phyloP scores from a whole-genome alignment of 768 basidiomycete species.

The Lyophyllum atratum region DNA sequence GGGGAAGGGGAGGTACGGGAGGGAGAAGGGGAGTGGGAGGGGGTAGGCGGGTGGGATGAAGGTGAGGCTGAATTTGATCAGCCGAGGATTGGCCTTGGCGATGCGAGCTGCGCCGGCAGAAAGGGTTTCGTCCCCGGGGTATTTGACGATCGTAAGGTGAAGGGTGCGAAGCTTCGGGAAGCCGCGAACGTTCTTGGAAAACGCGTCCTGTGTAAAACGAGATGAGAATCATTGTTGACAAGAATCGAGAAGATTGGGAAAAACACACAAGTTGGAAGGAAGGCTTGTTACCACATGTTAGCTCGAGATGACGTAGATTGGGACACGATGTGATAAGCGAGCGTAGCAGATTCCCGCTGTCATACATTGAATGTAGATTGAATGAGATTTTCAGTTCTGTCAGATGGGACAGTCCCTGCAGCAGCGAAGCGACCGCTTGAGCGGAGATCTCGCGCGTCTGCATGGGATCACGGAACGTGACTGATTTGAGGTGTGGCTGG shows the following conservation, averaged over 20 bases:
- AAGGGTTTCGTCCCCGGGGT: conserved; percentile 64
- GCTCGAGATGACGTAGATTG: conserved; percentile 58
- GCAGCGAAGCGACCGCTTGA: conserved; percentile 57
- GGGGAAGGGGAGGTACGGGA: conserved; percentile 43
- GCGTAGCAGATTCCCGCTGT: conserved; percentile 69
- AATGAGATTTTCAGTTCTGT: conserved; percentile 65
- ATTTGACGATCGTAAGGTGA: conserved; percentile 64
- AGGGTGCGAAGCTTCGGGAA: conserved; percentile 67
- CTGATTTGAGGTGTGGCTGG: conserved; percentile 49
- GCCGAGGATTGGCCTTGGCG: conserved; percentile 65
- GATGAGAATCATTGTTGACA: not conserved
- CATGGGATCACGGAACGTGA: conserved; percentile 67
- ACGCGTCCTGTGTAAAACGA: conserved; percentile 45
- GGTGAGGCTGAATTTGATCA: conserved; percentile 62
- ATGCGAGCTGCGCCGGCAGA: conserved; percentile 60
- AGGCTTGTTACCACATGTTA: conserved; percentile 68
- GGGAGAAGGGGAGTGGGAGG: conserved; percentile 47
- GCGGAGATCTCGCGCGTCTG: conserved; percentile 69
- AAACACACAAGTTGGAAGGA: conserved; percentile 69
- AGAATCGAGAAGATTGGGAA: not conserved
- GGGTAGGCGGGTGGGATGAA: conserved; percentile 61
- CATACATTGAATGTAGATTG: conserved; percentile 71
- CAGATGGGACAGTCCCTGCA: conserved; percentile 56
- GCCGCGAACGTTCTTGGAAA: conserved; percentile 61
- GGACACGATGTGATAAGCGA: conserved; percentile 70